Base-by-base conservation (phyloP, 805 yeast genomes). In the Lipomyces sp. region DNA sequence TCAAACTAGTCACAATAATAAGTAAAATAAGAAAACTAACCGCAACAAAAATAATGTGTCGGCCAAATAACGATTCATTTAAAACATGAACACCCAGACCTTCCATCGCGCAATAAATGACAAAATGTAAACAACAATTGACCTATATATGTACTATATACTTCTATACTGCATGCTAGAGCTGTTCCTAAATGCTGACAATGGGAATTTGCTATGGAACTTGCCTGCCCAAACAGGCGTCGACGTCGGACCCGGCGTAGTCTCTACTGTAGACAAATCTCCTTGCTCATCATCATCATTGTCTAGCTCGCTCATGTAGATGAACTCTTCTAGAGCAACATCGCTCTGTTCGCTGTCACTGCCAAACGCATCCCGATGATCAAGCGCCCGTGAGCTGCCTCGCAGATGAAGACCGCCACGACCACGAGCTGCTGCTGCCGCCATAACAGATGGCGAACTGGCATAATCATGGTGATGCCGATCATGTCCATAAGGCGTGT, bases 171-270 rank as follows among this genome's bases (percentile, higher is more conserved):
- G 71, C 67, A 64, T 65, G 63, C 70, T 77, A 11, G 90, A 89
- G 74, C 92, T 89, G 78, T 92, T 93, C 74, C 98, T 82, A 77
- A 94, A 94, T 0, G 98, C 98, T 1, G 96, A 90, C 53, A 93
- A 78, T 2, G 98, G 98, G 7, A 92, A 87, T 63, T 82, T 82
- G 75, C 83, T 85, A 74, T 78, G 77, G 61, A 71, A 73, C 59
- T 70, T 68, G 63, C 73, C 76, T 77, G 79, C 65, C 76, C 82
- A 60, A 71, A 57, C 76, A 69, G 73, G 79, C 75, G 75, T 68
- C 55, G 75, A 71, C 2, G 79, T 74, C 29, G 79, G 71, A 18
- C 68, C 61, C 4, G 54, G 54, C 7, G 55, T 45, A 4, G 54
- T 42, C 18, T 53, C 64, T 32, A 42, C 62, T 6, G 60, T 45